Evolutionary conservation across 176 grass and related monocot genomes (phyloP).

Genomic region (Zoysia pacifica): DNA sequence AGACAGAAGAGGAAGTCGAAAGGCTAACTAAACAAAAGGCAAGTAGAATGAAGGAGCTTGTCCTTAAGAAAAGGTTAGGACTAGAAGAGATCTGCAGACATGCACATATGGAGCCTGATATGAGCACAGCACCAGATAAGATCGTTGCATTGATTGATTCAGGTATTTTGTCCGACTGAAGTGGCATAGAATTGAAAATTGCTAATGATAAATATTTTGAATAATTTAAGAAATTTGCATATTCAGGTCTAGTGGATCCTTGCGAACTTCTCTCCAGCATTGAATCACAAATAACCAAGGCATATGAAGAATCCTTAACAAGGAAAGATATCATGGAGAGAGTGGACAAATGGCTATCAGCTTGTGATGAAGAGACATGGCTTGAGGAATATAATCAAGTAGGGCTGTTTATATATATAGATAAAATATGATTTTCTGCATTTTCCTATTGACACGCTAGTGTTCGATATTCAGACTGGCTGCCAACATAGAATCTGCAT

Average conservation of each 20-base stretch:
- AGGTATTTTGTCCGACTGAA: slow-evolving; percentile 49
- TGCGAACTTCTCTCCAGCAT: slow-evolving; percentile 90
- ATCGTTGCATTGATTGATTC: slow-evolving; percentile 83
- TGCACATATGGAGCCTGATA: slow-evolving; percentile 81
- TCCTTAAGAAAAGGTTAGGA: slow-evolving; percentile 86
- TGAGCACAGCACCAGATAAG: slow-evolving; percentile 86
- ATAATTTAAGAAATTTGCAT: slow-evolving; percentile 17
- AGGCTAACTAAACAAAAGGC: slow-evolving; percentile 75
- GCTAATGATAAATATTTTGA: slow-evolving; percentile 33
- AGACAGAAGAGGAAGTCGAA: slow-evolving; percentile 83
- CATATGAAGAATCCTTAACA: slow-evolving; percentile 69
- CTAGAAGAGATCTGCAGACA: slow-evolving; percentile 88
- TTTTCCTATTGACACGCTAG: slow-evolving; percentile 22
- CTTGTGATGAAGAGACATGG: slow-evolving; percentile 95
- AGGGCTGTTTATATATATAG: slow-evolving; percentile 24
- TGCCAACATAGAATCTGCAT: slow-evolving; percentile 10
- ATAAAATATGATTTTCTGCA: slow-evolving; percentile 1
- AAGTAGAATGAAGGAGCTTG: slow-evolving; percentile 97
- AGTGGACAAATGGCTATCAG: slow-evolving; percentile 78
- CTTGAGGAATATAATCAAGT: slow-evolving; percentile 95
- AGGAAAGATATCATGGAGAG: slow-evolving; percentile 91
- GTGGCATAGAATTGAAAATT: slow-evolving; percentile 15
- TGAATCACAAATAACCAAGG: slow-evolving; percentile 76
- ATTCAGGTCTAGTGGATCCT: slow-evolving; percentile 90
- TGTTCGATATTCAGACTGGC: slow-evolving; percentile 24